Base-by-base conservation (phyloP, 2,329 filamentous ascomycete species). In the Diaporthe humulicola region DNA sequence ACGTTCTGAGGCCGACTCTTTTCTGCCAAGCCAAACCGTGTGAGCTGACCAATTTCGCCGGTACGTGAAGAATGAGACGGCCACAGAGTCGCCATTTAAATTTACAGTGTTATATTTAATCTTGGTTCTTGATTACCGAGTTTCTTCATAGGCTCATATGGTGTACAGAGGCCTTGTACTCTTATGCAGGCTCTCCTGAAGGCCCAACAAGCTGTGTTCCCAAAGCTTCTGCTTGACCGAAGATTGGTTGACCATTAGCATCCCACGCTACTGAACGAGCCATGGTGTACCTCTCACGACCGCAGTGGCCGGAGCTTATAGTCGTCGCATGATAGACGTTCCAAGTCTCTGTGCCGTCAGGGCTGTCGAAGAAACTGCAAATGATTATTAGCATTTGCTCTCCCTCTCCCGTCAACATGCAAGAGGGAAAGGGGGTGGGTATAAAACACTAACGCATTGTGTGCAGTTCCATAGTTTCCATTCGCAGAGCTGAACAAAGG, bases 401-500 rank as follows among this genome's bases (percentile, higher is more conserved):
- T 25, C 22, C 2, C 45, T 38, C 2, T 50, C 22, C 19, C 22
- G 8, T 10, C 22, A 1, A 7, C 5, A 22, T 22, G 19, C 1
- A 22, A 7, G 3, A 48, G 22, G 3, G 6, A 48, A 48, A 8
- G 45, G 33, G 33, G 40, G 14, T 9, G 19, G 8, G 10, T 1
- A 10, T 6, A 0, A 1, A 17, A 2, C 4, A 38, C 45, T 0
- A 3, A 67, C 61, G 19, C 61, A 4, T 77, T 77, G 70, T 77
- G 76, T 17, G 56, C 76, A n/a, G 76, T 77, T 7, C 76, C 75
- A n/a, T 76, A 77, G 42, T 75, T 74, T 0, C 76, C 76, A 33
- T 77, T 77, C 4, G 75, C 76, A 38, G 76, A 75, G 33, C 64
- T 70, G 45, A 77, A 71, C 14, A 77, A 61, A 7, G 76, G 76